A percentile compares a stretch with the other conserved stretches of the same genome.
Evolutionary conservation across 768 basidiomycete genomes (phyloP).

Genomic region (Rhizopogon rudus): DNA sequence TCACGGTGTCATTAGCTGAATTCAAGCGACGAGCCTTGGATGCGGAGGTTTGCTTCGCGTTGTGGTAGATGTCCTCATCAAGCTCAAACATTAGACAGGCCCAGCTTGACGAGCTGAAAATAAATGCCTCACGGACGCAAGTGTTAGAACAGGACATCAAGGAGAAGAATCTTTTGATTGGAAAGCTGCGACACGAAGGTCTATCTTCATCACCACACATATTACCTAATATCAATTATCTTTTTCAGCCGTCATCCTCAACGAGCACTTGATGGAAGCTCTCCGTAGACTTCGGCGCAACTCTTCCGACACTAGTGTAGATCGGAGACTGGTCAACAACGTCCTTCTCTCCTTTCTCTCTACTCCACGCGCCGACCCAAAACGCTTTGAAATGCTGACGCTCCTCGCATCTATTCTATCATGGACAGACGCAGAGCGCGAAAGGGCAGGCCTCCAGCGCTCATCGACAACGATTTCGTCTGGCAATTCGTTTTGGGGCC

Average conservation of each 20-base stretch:
- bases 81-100: slow-evolving; percentile 38
- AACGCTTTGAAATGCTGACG: slow-evolving; percentile 94
- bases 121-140: slow-evolving; percentile 59
- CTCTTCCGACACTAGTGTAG: slow-evolving; percentile 83
- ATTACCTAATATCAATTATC: slow-evolving; percentile 2
- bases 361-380: slow-evolving; percentile 87
- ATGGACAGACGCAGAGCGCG: slow-evolving; percentile 89
- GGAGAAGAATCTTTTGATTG: slow-evolving; percentile 93
- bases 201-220: slow-evolving; percentile 11
- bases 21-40: slow-evolving; percentile 83
- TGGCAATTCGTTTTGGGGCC: slow-evolving; percentile 20
- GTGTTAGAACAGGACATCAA: slow-evolving; percentile 87
- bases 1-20: slow-evolving; percentile 79
- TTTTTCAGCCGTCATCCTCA: slow-evolving; percentile 82
- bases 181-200: slow-evolving; percentile 95
- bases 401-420: slow-evolving; percentile 86
- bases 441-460: slow-evolving; percentile 83
- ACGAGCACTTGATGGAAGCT: slow-evolving; percentile 97
- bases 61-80: not conserved
- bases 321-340: slow-evolving; percentile 91
- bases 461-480: slow-evolving; percentile 20
- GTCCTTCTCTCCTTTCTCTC: slow-evolving; percentile 86
- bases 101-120: slow-evolving; percentile 67
- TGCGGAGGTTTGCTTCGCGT: slow-evolving; percentile 61
- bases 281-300: slow-evolving; percentile 88